phyloP scores from a whole-genome alignment of 2,329 filamentous ascomycete species.

The Ascochyta clinopodiicola region DNA sequence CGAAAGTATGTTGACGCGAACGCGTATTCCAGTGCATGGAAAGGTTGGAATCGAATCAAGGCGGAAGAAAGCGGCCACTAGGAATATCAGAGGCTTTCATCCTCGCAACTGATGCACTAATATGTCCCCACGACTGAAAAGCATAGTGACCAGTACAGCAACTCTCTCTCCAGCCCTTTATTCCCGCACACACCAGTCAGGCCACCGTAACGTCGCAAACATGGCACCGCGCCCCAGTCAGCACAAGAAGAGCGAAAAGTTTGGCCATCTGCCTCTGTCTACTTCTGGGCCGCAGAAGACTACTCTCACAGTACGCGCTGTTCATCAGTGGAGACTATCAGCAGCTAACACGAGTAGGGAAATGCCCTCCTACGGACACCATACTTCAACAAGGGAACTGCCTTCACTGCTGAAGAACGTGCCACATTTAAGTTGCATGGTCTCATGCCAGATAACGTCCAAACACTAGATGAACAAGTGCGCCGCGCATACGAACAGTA shows the following conservation, averaged over 20 bases:
- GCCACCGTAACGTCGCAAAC: background rate
- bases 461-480: conserved; percentile 78
- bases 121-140: background rate
- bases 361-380: conserved; percentile 67
- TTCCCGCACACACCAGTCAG: background rate
- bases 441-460: conserved; percentile 73
- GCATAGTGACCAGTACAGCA: background rate
- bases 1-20: background rate
- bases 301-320: conserved; percentile 44
- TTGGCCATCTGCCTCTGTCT: conserved; percentile 49
- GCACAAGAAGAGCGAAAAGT: conserved; percentile 43
- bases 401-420: conserved; percentile 74
- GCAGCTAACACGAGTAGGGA: conserved; percentile 31
- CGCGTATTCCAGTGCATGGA: background rate
- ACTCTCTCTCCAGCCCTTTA: background rate
- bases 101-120: background rate
- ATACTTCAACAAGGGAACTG: conserved; percentile 84
- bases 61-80: conserved; percentile 9
- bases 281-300: conserved; percentile 52
- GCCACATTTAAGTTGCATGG: conserved; percentile 73
- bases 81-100: background rate
- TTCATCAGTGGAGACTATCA: background rate
- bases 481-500: conserved; percentile 84
- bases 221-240: conserved; percentile 24
- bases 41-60: background rate